A percentile compares a stretch with the other conserved stretches of the same genome.
phyloP scores from a whole-genome alignment of 1,284 basidiomycete species.

The Cutaneotrichosporon curvatum region DNA sequence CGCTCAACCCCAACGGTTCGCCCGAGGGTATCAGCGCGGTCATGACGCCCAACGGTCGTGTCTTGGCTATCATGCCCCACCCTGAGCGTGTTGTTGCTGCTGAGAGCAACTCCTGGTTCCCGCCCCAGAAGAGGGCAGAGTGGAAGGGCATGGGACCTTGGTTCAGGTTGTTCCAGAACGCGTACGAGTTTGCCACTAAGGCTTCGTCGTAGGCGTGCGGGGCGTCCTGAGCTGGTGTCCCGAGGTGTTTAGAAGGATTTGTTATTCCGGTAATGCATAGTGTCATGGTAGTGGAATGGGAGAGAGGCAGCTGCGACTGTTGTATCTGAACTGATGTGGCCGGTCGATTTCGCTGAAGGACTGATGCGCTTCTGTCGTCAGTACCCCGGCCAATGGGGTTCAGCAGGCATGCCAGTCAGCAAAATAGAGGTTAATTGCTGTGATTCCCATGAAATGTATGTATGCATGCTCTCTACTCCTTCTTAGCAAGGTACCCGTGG shows the following conservation, averaged over 20 bases:
- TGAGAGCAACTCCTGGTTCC: constrained; percentile 83
- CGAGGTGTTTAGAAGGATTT: neutral
- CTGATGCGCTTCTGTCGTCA: too few species aligned
- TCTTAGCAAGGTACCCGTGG: constrained; percentile 43
- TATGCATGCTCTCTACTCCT: constrained; percentile 1
- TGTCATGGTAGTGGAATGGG: neutral
- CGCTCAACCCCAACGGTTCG: constrained; percentile 93
- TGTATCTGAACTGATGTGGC: too few species aligned
- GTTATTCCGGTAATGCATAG: constrained; percentile 21
- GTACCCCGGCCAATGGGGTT: too few species aligned
- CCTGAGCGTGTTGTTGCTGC: constrained; percentile 71
- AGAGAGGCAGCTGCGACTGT: too few species aligned
- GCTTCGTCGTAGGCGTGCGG: neutral
- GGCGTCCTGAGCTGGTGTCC: neutral
- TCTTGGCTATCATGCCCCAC: constrained; percentile 94
- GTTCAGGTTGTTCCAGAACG: constrained; percentile 93
- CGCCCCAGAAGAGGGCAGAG: constrained; percentile 56
- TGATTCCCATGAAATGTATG: too few species aligned
- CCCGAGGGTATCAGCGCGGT: constrained; percentile 81
- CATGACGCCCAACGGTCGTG: constrained; percentile 74
- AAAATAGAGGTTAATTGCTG: too few species aligned
- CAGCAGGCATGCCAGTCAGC: neutral
- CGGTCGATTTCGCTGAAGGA: too few species aligned
- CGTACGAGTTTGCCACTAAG: constrained; percentile 48
- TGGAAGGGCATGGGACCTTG: constrained; percentile 73